Evolutionary conservation across 495 filamentous ascomycete genomes (phyloP).

Genomic region (Stereocaulon alpinum): DNA sequence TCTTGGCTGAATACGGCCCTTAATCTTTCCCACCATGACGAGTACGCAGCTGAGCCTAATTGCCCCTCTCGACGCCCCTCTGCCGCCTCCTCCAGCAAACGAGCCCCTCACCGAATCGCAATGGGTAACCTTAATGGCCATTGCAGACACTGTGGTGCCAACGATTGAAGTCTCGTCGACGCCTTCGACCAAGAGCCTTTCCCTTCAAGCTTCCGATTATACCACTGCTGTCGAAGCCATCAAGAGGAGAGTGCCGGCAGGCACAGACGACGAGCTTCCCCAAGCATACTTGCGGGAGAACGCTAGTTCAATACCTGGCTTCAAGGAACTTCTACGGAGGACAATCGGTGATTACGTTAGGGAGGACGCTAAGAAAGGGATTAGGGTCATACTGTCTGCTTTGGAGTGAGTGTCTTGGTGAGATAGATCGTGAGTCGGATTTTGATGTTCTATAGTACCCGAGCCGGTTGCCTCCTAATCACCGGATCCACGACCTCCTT

Average conservation of each 20-base stretch:
- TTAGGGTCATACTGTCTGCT: slow-evolving; percentile 41
- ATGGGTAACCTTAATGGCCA: slow-evolving; percentile 45
- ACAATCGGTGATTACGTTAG: slow-evolving; percentile 34
- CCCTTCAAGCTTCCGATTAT: slow-evolving; percentile 30
- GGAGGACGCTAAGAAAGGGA: slow-evolving; percentile 39
- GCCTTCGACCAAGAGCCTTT: slow-evolving; percentile 11
- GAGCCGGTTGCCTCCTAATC: slow-evolving; percentile 54
- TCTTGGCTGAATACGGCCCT: too few relatives aligned
- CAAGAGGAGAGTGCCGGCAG: slow-evolving; percentile 23
- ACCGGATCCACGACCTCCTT: slow-evolving; percentile 55
- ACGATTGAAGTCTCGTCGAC: slow-evolving; percentile 32
- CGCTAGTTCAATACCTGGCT: slow-evolving; percentile 37
- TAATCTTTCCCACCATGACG: slow-evolving; percentile 12
- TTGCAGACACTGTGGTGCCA: slow-evolving; percentile 47
- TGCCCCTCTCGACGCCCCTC: slow-evolving; percentile 33
- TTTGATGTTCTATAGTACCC: slow-evolving; percentile 39
- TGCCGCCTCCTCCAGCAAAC: slow-evolving; percentile 31
- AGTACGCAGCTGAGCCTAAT: slow-evolving; percentile 18
- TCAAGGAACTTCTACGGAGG: slow-evolving; percentile 36
- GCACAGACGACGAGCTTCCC: slow-evolving; percentile 27
- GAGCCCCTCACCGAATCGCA: slow-evolving; percentile 39
- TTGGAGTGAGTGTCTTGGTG: slow-evolving; percentile 38
- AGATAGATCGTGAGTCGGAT: neutral
- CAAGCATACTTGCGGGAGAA: slow-evolving; percentile 40
- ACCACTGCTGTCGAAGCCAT: slow-evolving; percentile 28